A percentile compares a stretch with the other conserved stretches of the same genome.
phyloP scores from a whole-genome alignment of 176 grass and related monocot genomes.

The Avena eriantha region DNA sequence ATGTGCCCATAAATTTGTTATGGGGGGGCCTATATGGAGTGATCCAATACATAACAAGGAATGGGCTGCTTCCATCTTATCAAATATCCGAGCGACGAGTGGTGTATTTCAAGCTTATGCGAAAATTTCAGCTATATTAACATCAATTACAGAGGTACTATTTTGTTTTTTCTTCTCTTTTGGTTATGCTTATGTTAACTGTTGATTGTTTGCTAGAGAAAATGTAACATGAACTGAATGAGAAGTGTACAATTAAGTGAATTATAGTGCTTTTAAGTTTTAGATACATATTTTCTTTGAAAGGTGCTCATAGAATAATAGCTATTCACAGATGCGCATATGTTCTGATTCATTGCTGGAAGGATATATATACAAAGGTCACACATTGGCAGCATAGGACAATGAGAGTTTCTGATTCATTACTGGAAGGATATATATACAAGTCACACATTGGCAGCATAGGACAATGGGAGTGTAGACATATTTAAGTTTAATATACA shows the following conservation, averaged over 20 bases:
- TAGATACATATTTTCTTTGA: not conserved
- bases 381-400: too few relatives aligned
- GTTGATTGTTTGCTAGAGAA: not conserved
- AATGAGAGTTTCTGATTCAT: not conserved
- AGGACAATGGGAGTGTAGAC: not conserved
- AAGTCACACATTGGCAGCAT: too few relatives aligned
- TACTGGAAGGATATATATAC: too few relatives aligned
- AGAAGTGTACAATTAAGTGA: not conserved
- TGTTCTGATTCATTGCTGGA: not conserved
- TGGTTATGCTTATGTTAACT: not conserved
- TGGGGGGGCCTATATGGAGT: conserved; percentile 91
- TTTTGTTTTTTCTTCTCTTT: not conserved
- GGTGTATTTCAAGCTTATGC: conserved; percentile 67
- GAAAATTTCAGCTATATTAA: conserved; percentile 75
- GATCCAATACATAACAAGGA: conserved; percentile 82
- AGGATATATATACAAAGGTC: too few relatives aligned
- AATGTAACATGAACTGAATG: not conserved
- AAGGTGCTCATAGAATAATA: not conserved
- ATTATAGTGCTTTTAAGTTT: not conserved
- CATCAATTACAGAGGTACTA: conserved; percentile 67
- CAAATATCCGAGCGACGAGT: conserved; percentile 54
- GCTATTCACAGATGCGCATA: not conserved
- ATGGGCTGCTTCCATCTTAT: conserved; percentile 72
- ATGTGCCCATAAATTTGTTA: conserved; percentile 77
- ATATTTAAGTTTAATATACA: conserved; percentile 7